phyloP scores from a whole-genome alignment of 139 green algal species.

The Astrephomene gubernaculifera region DNA sequence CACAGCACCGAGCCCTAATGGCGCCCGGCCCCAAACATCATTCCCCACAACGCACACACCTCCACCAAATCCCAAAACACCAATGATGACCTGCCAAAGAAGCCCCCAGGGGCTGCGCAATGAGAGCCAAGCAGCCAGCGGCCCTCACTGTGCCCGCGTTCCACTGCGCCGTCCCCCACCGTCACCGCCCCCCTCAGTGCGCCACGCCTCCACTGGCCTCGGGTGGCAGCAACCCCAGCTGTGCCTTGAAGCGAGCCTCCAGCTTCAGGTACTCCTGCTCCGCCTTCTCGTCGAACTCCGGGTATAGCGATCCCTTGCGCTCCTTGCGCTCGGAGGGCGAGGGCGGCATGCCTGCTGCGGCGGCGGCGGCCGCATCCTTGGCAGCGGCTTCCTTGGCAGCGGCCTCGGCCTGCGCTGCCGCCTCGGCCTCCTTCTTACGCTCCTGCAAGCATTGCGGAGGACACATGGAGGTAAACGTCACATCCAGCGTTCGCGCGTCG shows the following conservation, averaged over 20 bases:
- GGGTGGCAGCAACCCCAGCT: slow-evolving; percentile 29
- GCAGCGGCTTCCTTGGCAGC: slow-evolving; percentile 26
- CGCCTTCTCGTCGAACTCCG: slow-evolving; percentile 57
- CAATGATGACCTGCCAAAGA: too few species aligned
- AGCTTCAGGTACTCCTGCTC: slow-evolving; percentile 65
- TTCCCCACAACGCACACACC: too few species aligned
- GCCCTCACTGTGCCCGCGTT: too few species aligned
- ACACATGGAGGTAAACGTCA: too few species aligned
- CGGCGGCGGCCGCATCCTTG: slow-evolving; percentile 38
- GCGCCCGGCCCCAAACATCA: too few species aligned
- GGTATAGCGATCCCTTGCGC: slow-evolving; percentile 12
- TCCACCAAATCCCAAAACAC: too few species aligned
- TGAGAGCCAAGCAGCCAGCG: too few species aligned
- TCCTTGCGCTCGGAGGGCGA: background rate
- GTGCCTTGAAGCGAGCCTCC: slow-evolving; percentile 59
- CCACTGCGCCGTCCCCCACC: background rate
- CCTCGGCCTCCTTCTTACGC: slow-evolving; percentile 50
- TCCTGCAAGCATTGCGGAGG: slow-evolving; percentile 5
- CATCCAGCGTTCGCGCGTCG: too few species aligned
- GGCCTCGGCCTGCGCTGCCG: slow-evolving; percentile 23
- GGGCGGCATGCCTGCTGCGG: slow-evolving; percentile 1
- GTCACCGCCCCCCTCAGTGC: slow-evolving; percentile 1
- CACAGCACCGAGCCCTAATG: too few species aligned
- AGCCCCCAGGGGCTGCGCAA: too few species aligned
- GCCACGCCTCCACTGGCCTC: background rate